Conservation (phyloP, 768 basidiomycete genomes). For the Pleurotus djamor region DNA sequence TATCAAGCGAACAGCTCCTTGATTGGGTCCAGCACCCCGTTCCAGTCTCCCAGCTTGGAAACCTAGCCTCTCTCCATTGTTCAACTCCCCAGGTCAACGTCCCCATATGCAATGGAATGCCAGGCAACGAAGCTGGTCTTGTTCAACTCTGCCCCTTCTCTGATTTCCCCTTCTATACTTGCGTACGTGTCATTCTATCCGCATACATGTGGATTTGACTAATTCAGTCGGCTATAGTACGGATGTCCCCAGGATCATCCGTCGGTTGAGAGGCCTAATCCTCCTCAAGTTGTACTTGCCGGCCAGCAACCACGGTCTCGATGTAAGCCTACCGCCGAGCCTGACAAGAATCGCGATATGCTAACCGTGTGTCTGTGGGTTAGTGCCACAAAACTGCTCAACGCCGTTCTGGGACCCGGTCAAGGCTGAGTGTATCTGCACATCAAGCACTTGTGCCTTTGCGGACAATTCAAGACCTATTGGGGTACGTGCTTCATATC, state of each 20-base stretch:
- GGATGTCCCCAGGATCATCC: slow-evolving; percentile 63
- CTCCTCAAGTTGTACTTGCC: slow-evolving; percentile 47
- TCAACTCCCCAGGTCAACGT: slow-evolving; percentile 56
- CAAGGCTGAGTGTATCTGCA: slow-evolving; percentile 61
- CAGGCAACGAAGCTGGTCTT: slow-evolving; percentile 61
- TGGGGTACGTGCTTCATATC: slow-evolving; percentile 43
- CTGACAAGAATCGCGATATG: neutral
- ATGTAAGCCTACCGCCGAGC: slow-evolving; percentile 33
- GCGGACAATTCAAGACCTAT: slow-evolving; percentile 61
- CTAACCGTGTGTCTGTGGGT: neutral
- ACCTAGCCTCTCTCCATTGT: slow-evolving; percentile 58
- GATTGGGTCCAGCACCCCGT: slow-evolving; percentile 74
- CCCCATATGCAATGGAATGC: slow-evolving; percentile 79
- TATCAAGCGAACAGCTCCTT: slow-evolving; percentile 68
- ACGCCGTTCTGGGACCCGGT: slow-evolving; percentile 85
- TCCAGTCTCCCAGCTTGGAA: slow-evolving; percentile 56
- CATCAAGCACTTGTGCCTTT: slow-evolving; percentile 54
- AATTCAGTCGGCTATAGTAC: slow-evolving; percentile 42
- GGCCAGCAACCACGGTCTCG: slow-evolving; percentile 50
- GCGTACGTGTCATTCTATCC: slow-evolving; percentile 40
- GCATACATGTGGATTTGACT: neutral
- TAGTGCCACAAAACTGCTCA: slow-evolving; percentile 70
- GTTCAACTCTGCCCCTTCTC: slow-evolving; percentile 60
- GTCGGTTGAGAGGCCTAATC: slow-evolving; percentile 61
- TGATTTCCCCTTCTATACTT: slow-evolving; percentile 80